Evolutionary conservation across 2,329 filamentous ascomycete species (phyloP).

Genomic region (Gliomastix tumulicola): DNA sequence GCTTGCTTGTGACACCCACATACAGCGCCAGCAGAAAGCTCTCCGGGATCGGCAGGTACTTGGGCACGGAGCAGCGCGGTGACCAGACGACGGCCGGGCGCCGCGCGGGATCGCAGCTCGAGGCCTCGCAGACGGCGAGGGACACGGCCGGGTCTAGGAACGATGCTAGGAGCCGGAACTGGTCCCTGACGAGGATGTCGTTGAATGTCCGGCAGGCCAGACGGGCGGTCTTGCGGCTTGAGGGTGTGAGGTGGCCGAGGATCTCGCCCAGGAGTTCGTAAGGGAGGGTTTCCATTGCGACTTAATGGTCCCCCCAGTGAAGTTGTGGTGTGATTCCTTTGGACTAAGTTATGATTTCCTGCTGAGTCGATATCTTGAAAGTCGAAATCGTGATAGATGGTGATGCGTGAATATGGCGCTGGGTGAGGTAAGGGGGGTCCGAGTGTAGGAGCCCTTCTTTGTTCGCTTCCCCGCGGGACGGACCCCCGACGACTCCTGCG

Average conservation of each 20-base stretch:
- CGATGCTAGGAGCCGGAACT: conserved; percentile 17
- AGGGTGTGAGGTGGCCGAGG: conserved; percentile 14
- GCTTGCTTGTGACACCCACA: conserved; percentile 15
- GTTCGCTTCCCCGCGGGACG: too few relatives aligned
- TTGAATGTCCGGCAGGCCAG: conserved; percentile 24
- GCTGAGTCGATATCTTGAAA: too few relatives aligned
- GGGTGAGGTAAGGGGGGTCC: too few relatives aligned
- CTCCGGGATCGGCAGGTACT: conserved; percentile 16
- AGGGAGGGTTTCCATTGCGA: conserved; percentile 21
- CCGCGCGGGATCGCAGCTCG: conserved; percentile 12
- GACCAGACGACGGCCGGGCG: conserved; percentile 23
- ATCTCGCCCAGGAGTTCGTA: conserved; percentile 20
- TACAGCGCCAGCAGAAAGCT: conserved; percentile 23
- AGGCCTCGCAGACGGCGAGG: conserved; percentile 11
- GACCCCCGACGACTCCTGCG: too few relatives aligned
- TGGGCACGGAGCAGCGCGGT: conserved; percentile 22
- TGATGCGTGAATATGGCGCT: too few relatives aligned
- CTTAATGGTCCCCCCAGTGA: too few relatives aligned
- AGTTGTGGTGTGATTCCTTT: too few relatives aligned
- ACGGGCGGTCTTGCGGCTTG: conserved; percentile 14
- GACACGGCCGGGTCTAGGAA: conserved; percentile 19
- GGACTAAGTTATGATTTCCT: too few relatives aligned
- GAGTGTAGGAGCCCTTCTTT: too few relatives aligned
- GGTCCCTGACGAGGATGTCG: conserved; percentile 15
- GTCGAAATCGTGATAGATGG: too few relatives aligned